These are phyloP conservation scores for Suaeda aralocaspica DNA, from an alignment of 148 eudicot species.

Conservation along the genomic window DNA sequence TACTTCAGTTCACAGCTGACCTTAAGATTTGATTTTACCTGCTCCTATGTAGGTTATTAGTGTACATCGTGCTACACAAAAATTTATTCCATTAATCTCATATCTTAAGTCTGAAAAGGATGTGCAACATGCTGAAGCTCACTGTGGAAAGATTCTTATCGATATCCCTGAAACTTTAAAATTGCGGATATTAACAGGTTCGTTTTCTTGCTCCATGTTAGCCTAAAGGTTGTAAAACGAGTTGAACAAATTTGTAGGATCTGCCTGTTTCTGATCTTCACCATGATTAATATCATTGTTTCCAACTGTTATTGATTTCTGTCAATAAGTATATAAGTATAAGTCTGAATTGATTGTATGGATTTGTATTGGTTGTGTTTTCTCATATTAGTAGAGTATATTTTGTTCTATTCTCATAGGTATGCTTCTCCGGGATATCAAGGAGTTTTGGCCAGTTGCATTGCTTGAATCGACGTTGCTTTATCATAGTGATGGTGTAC, in stretches of 20 bases:
- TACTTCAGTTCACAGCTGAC: not conserved
- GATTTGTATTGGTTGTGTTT: not conserved
- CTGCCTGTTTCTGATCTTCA: not conserved
- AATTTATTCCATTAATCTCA: constrained; percentile 61
- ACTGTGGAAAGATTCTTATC: constrained; percentile 40
- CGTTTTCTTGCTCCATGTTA: not conserved
- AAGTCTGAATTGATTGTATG: not conserved
- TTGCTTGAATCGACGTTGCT: constrained; percentile 57
- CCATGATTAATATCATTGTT: not conserved
- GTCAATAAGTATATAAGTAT: not conserved
- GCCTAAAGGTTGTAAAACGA: not conserved
- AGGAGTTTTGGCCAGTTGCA: constrained; percentile 81
- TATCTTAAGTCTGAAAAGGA: constrained; percentile 42
- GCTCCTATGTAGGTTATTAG: constrained; percentile 52
- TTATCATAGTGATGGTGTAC: constrained; percentile 31
- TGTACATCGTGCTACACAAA: constrained; percentile 58
- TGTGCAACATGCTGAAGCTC: constrained; percentile 41
- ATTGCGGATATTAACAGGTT: constrained; percentile 59
- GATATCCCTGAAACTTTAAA: constrained; percentile 58
- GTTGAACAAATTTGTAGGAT: not conserved
- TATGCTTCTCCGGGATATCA: constrained; percentile 76
- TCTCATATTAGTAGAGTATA: not conserved
- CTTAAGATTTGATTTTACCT: not conserved
- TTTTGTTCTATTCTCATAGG: constrained; percentile 35
- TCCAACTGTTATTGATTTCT: not conserved